A percentile compares a stretch with the other conserved stretches of the same genome.
Evolutionary conservation across 1,139 yeast genomes (phyloP).

Genomic region (Taiozyma onychis): DNA sequence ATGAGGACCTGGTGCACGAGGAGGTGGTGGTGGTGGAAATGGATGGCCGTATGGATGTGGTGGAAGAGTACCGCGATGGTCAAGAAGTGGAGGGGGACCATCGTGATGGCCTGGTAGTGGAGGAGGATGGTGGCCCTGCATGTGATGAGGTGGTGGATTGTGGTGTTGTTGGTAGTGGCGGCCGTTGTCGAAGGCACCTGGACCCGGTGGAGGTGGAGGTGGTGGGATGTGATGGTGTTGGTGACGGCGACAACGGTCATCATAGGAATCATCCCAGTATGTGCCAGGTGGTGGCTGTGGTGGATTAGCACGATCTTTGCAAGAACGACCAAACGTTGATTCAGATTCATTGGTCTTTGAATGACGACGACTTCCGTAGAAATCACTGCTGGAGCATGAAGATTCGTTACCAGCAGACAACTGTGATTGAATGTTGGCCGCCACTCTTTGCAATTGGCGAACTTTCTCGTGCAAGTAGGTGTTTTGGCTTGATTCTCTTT

Average conservation of each 20-base stretch:
- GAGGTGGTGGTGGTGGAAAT: constrained; percentile 6
- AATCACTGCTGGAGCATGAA: constrained; percentile 1
- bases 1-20: constrained; percentile 4
- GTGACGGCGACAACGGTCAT: constrained; percentile 3
- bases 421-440: constrained; percentile 18
- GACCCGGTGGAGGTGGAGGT: constrained; percentile 4
- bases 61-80: neutral
- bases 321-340: neutral
- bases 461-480: constrained; percentile 16
- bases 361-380: neutral
- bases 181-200: neutral
- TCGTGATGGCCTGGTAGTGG: neutral
- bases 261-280: neutral
- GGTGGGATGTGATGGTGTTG: constrained; percentile 4
- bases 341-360: neutral
- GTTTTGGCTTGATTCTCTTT: constrained; percentile 1
- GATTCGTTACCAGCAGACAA: constrained; percentile 5
- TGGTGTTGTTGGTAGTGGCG: neutral
- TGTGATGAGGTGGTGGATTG: neutral
- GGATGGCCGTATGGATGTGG: neutral
- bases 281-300: constrained; percentile 12
- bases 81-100: neutral
- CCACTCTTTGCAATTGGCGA: constrained; percentile 17
- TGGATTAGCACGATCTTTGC: neutral
- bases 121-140: neutral